Evolutionary conservation across 1,139 yeast genomes (phyloP), one percentile per base, ranked within the genome.

Genomic region (Spathaspora sp.): DNA sequence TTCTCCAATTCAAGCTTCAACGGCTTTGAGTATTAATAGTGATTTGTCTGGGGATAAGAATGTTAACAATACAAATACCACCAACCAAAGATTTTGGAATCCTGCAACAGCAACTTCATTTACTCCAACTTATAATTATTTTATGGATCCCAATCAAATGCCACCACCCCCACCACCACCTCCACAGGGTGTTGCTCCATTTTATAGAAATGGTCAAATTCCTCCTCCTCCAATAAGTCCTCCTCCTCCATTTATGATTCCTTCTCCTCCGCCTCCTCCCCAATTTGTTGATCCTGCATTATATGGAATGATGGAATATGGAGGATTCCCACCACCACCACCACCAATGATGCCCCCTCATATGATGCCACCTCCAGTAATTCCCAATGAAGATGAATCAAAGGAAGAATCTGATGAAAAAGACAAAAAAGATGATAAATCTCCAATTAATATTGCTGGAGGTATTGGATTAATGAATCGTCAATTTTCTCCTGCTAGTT

Each of bases 41-140:
- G 76, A 70, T 43, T 55, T 62, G 15, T 51, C 52, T 41, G 51
- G 51, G 34, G 39, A 37, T 16, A 20, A 37, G 8, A 37, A 37
- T 16, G 4, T 20, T 3, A 37, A 37, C n/a, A 24, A 26, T 26
- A 20, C 23, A 10, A 11, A 8, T 27, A 27, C 26, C 54, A 72
- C 26, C 33, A 51, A 61, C 13, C 76, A 70, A 38, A 76, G 69
- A 55, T 78, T 81, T 53, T 83, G 88, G 88, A 81, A 82, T 58
- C 86, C 86, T 0, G 86, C 86, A 3, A 67, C 84, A 15, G 82
- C 84, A 2, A 64, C 82, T 10, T 65, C 82, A 2, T 82, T 82
- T 56, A 80, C 81, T 15, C 84, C 87, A 23, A 52, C 53, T 37
- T 61, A 59, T 49, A 64, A 58, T 44, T 65, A 70, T 49, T 67